Evolutionary conservation across 345 rosid species (phyloP).

Genomic region (Streptanthus diversifolius): DNA sequence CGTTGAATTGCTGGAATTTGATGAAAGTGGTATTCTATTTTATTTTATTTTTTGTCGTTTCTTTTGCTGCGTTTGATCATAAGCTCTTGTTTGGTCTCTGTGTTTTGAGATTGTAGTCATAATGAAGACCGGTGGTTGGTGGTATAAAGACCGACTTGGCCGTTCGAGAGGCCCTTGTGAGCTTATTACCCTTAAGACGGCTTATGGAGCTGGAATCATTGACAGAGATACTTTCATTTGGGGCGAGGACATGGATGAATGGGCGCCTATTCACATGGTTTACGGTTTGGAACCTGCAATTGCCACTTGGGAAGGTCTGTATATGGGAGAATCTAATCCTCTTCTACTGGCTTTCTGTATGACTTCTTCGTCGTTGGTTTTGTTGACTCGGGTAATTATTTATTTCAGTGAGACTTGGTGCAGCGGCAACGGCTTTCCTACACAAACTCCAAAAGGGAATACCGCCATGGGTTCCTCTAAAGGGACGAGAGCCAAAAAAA

Average conservation of each 20-base stretch:
- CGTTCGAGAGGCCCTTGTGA: slow-evolving; percentile 90
- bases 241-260: slow-evolving; percentile 94
- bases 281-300: slow-evolving; percentile 89
- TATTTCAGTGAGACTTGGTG: slow-evolving; percentile 78
- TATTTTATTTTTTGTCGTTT: not conserved
- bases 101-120: slow-evolving; percentile 45
- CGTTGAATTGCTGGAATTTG: not conserved
- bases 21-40: not conserved
- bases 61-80: not conserved
- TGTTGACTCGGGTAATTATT: slow-evolving; percentile 1
- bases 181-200: slow-evolving; percentile 78
- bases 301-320: slow-evolving; percentile 93
- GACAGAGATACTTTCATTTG: slow-evolving; percentile 91
- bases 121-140: slow-evolving; percentile 82
- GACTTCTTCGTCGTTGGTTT: not conserved
- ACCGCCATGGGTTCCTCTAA: slow-evolving; percentile 81
- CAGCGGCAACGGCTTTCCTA: slow-evolving; percentile 75
- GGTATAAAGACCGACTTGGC: slow-evolving; percentile 88
- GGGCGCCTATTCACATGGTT: slow-evolving; percentile 96
- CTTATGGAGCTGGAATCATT: slow-evolving; percentile 86
- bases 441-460: slow-evolving; percentile 89
- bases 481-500: slow-evolving; percentile 72
- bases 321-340: not conserved
- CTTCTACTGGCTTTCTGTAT: not conserved
- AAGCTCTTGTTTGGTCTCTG: not conserved